phyloP scores from a whole-genome alignment of 371 early-diverging fungal species.

The Syncephalastrum monosporum region DNA sequence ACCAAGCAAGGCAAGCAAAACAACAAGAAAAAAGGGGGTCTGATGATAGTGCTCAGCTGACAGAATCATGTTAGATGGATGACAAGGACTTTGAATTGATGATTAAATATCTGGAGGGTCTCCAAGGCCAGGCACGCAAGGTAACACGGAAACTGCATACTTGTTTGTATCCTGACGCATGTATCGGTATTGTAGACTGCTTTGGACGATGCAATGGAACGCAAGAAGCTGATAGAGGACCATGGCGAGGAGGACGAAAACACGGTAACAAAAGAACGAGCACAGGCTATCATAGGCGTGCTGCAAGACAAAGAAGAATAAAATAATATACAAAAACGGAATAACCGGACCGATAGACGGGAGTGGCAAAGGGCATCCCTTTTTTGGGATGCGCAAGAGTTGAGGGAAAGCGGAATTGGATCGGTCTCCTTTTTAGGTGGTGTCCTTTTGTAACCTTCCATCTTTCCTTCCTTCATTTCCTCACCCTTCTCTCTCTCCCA shows the following conservation, averaged over 20 bases:
- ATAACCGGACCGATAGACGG: slow-evolving; percentile 11
- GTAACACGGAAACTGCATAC: slow-evolving; percentile 19
- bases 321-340: slow-evolving; percentile 4
- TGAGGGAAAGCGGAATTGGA: neutral
- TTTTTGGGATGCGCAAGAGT: slow-evolving; percentile 14
- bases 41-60: slow-evolving; percentile 3
- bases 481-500: slow-evolving; percentile 10
- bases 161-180: no score
- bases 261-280: neutral
- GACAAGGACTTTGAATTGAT: slow-evolving; percentile 34
- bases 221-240: no score
- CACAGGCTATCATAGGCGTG: no score
- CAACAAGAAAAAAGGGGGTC: slow-evolving; percentile 2
- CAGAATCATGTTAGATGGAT: slow-evolving; percentile 14
- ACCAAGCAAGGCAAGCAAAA: neutral
- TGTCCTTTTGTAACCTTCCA: slow-evolving; percentile 5
- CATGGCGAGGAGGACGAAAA: neutral
- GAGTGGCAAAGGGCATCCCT: slow-evolving; percentile 8
- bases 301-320: no score
- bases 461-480: slow-evolving; percentile 3
- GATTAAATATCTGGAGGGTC: slow-evolving; percentile 36
- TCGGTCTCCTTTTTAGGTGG: slow-evolving; percentile 7
- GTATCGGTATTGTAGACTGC: no score
- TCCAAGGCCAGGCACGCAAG: slow-evolving; percentile 40
- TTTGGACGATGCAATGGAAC: no score